Conservation (phyloP, 2,329 filamentous ascomycete genomes). For the Ophiocordyceps camponoti-floridani region DNA sequence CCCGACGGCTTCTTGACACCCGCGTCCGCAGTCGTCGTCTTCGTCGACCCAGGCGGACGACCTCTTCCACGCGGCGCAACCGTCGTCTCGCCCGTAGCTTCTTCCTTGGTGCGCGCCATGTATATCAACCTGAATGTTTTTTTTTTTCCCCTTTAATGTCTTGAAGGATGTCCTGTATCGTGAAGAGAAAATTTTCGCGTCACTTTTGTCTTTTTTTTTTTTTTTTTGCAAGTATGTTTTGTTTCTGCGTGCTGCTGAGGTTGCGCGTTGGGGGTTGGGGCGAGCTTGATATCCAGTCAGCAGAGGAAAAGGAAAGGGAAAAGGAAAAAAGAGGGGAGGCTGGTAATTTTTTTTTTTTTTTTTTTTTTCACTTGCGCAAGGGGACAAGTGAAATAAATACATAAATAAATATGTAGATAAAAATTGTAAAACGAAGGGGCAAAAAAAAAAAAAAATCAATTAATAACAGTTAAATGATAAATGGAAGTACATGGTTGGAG, state of each 20-base stretch:
- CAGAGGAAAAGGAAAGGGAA: not conserved
- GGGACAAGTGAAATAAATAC: not conserved
- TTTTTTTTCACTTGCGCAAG: not conserved
- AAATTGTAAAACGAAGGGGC: not conserved
- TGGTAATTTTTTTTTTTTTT: not conserved
- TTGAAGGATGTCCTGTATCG: too few relatives aligned
- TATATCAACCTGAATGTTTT: not conserved
- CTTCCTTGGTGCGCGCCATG: constrained; percentile 17
- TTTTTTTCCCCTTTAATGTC: too few relatives aligned
- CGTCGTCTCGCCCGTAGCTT: constrained; percentile 7
- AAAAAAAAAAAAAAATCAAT: not conserved
- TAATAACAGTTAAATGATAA: not conserved
- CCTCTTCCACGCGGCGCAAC: not conserved
- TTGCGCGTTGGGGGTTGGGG: not conserved
- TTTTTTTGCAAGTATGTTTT: not conserved
- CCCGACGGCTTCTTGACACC: constrained; percentile 21
- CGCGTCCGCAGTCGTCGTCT: not conserved
- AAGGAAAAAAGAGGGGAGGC: not conserved
- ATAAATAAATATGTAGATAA: not conserved
- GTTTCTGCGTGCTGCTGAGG: not conserved
- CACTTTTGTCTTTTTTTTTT: not conserved
- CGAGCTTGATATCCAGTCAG: not conserved
- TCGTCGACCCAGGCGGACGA: not conserved
- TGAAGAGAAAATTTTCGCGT: not conserved
- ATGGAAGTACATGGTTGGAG: too few relatives aligned